Base-by-base conservation (phyloP, 2,329 filamentous ascomycete genomes). In the Colletotrichum musae region DNA sequence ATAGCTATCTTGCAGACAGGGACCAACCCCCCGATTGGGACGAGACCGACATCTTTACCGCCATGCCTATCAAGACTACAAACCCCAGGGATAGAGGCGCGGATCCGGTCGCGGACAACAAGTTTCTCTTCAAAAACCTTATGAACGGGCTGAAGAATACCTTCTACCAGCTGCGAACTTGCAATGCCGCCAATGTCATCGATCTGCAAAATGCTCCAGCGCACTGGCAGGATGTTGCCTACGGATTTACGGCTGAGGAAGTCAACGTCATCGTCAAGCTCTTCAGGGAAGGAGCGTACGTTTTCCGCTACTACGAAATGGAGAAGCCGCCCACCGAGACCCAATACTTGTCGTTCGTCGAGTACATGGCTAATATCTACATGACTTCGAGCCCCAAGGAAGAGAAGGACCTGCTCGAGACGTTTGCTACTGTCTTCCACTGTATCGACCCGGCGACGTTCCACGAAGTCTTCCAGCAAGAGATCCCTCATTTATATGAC, bases 371-470 rank as follows among this genome's bases (percentile, higher is more conserved):
- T 18, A 97, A 96, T 75, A 94, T 97, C 75, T 97, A 97, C 79
- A 97, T 97, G 88, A 91, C 96, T 50, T 95, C 94, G 0, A 97
- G 94, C 78, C 93, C 91, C 70, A 97, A 97, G 75, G 97, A 99
- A 77, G 97, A 99, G 80, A 99, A 99, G 79, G 96, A 99, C 63
- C 87, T 99, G 9, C 86, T 99, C 6, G 97, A 99, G 83, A 97
- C 94, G 2, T 99, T 99, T 79, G 96, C 95, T 2, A 98, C 96
- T 0, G 95, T 99, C 32, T 99, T 99, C 78, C 96, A 99, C 78
- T 97, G 95, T 80, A 96, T 99, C 72, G 96, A 99, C 77, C 96
- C 96, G 2, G 96, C 97, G 12, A 98, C 95, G 0, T 99, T 99
- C 78, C 95, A 99, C 76, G 96, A 99, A 82, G 94, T 99, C 48